Base-by-base conservation (phyloP, 2,329 filamentous ascomycete species). In the Tolypocladium ovalisporum region DNA sequence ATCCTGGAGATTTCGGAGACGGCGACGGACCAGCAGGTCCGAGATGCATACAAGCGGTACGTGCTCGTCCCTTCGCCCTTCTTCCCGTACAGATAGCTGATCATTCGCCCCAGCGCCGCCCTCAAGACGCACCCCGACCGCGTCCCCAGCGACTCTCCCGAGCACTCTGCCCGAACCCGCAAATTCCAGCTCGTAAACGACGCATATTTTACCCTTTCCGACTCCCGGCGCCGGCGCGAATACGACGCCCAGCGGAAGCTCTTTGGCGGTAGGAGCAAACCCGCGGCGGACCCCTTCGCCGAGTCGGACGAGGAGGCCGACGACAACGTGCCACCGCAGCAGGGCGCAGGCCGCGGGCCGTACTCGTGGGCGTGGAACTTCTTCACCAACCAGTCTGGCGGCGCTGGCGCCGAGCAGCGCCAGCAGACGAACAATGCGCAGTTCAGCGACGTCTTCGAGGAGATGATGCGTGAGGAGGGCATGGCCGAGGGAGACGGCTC, bases 121-220 rank as follows among this genome's bases (percentile, higher is more conserved):
- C 79, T 97, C 52, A 96, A 94, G 74, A 91, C 89, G 62, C 93
- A 97, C 71, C 93, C 93, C 1, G 94, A 99, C 71, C 89, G 94
- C 59, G 90, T 99, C 44, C 81, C 91, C 34, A 76, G 82, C 62
- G 85, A 91, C 73, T 93, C 90, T 6, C 90, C 92, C 40, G 91
- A 97, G 65, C 89, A 93, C 62, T 73, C 84, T 27, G 73, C 82
- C 15, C 88, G 92, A 67, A 99, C 94, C 7, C 89, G 88, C 67
- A 87, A 87, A 69, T 96, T 96, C 76, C 91, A 96, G 72, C 83
- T 89, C 62, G 89, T 96, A 67, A 96, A 95, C 75, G 91, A 96
- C 68, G 90, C 91, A 61, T 96, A 96, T 78, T 96, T 90, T 72
- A 92, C 89, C 0, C 85, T 97, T 34, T 96, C 89, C 0, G 92